Evolutionary conservation across 352 stramenopile species (phyloP), one percentile per base, ranked within the genome.

Genomic region (Pythium brassicae): DNA sequence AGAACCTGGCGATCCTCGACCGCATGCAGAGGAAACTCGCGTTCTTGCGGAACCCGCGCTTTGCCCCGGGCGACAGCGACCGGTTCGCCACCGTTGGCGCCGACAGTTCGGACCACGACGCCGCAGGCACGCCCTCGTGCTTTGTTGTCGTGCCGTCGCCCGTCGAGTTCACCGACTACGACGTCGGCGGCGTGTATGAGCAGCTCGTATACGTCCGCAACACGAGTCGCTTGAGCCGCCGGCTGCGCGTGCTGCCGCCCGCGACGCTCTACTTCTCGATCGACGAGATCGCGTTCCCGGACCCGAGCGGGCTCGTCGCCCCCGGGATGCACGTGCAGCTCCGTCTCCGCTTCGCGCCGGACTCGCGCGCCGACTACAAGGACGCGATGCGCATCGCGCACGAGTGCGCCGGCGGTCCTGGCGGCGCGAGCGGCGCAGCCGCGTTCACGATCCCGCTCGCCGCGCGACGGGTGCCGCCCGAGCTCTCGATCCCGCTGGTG

Each of bases 21-120:
- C 80, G 78, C 17, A 91, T 93, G 83, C 78, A 93, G 55, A 89
- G 63, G 10, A 89, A 87, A 42, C 81, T 93, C 19, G 69, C 87
- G 48, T 93, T 86, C 57, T 35, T 80, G 1, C 66, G 83, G 34
- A 93, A 93, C 27, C 80, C 83, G 12, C 71, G 83, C 4, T 90
- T 71, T 50, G 59, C 55, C 8, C 12, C 49, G 4, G 32, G 17
- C 32, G 15, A 47, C 14, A 19, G 4, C 1, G 15, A 40, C 15
- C 3, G 17, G 45, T 23, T 5, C 47, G 7, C 3, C 43, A 29
- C 22, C 10, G 6, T 22, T 12, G 6, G 7, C 11, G 17, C 17
- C 32, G 3, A 4, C 54, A 32, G 17, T 22, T 20, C 40, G 11
- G 29, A 42, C 39, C 22, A 53, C 11, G 20, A 50, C 52, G 23